Percentiles rank a stretch among this genome's conserved stretches.
phyloP scores from a whole-genome alignment of 805 yeast genomes.

The Naumovozyma baii region DNA sequence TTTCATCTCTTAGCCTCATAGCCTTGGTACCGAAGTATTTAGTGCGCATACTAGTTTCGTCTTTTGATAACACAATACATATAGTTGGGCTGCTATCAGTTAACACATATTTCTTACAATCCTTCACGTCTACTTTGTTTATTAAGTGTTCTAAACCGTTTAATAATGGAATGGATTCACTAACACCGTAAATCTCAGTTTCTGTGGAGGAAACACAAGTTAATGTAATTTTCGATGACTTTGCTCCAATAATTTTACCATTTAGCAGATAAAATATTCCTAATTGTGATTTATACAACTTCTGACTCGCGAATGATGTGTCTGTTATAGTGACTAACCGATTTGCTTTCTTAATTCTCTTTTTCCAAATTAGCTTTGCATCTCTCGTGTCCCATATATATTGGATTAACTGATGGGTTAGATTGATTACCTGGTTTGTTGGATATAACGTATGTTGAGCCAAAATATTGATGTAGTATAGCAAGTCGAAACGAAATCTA shows the following conservation, averaged over 20 bases:
- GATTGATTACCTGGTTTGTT: not conserved
- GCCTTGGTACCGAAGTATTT: not conserved
- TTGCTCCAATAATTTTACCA: not conserved
- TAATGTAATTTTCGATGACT: not conserved
- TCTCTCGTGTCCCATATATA: conserved; percentile 1
- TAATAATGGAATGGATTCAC: not conserved
- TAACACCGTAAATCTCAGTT: not conserved
- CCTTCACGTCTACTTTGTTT: not conserved
- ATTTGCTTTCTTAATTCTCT: not conserved
- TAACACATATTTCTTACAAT: not conserved
- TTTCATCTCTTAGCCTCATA: not conserved
- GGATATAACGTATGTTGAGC: conserved; percentile 7
- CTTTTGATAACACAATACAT: not conserved
- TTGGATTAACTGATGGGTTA: not conserved
- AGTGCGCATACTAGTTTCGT: not conserved
- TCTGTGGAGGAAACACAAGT: not conserved
- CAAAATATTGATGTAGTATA: conserved; percentile 6
- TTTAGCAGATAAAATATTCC: conserved; percentile 1
- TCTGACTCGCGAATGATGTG: conserved; percentile 4
- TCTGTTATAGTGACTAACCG: conserved; percentile 1
- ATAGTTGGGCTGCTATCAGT: not conserved
- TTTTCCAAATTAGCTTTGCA: conserved; percentile 1
- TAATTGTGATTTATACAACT: conserved; percentile 3
- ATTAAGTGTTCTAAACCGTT: not conserved
- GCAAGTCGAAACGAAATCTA: conserved; percentile 8